Evolutionary conservation across 805 yeast species (phyloP).

Genomic region (Candida gorgasii): DNA sequence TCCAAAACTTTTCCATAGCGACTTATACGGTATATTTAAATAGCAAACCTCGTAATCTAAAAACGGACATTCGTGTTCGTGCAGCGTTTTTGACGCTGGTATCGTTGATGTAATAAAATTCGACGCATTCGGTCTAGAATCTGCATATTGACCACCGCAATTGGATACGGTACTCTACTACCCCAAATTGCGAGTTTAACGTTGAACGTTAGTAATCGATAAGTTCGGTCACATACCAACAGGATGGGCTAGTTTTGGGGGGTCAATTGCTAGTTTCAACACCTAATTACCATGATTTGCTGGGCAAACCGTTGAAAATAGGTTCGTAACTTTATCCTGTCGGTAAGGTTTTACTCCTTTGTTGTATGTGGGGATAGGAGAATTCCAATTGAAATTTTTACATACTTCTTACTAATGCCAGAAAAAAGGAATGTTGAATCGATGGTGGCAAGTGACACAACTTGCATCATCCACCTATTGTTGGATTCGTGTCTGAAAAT

Average conservation of each 20-base stretch:
- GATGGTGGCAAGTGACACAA: constrained; percentile 5
- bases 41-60: constrained; percentile 7
- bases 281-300: no score
- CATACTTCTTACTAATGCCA: neutral
- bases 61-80: neutral
- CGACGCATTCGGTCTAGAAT: neutral
- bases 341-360: no score
- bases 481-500: constrained; percentile 9
- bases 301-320: no score
- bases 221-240: no score
- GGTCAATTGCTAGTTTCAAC: no score
- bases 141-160: constrained; percentile 1
- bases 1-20: neutral
- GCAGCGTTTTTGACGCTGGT: constrained; percentile 5
- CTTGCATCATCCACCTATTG: constrained; percentile 5
- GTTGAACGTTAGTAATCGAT: no score
- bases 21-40: neutral
- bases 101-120: constrained; percentile 5
- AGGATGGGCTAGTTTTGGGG: no score
- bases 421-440: neutral
- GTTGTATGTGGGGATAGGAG: no score
- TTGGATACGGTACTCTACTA: no score
- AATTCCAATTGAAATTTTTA: neutral
- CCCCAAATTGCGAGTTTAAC: no score
- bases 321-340: no score